Evolutionary conservation across 345 rosid species (phyloP), one percentile per base, ranked within the genome.

Genomic region (Iberis pinnata): DNA sequence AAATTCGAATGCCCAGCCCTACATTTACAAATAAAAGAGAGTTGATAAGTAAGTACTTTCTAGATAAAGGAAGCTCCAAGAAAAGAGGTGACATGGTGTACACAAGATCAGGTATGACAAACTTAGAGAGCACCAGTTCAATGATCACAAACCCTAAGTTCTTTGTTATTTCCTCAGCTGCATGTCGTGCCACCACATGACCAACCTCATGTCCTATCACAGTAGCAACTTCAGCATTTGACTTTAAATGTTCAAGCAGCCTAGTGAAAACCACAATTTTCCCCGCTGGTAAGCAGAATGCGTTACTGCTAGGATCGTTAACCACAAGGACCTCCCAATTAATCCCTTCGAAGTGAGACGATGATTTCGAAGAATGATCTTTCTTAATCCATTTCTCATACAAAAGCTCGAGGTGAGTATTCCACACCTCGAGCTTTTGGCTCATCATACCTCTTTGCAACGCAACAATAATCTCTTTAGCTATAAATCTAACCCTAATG

Each of bases 291-390:
- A 85, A 71, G 60, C 95, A 88, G 48, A 88, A 76, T 24, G 98
- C 98, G 60, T 88, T 83, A 22, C 81, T 76, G 32, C 72, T 64
- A 53, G 90, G 83, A 35, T 84, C 83, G 24, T 92, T 72, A 64
- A 83, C 88, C 53, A 92, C 96, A 73, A 88, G 56, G 29, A 92
- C 76, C 74, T 88, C 98, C 97, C 98, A 92, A 46, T 77, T 80
- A 38, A 88, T 64, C 16, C 89, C 95, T 13, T 81, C 95, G 42
- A 92, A 74, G 65, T 92, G 98, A 12, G 80, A 7, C 79, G n/a
- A n/a, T n/a, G n/a, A n/a, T n/a, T n/a, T 80, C 2, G 69, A 57
- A 0, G 86, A 40, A 36, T n/a, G n/a, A n/a, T 85, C 86, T 14
- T 47, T 75, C 80, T 80, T 85, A 76, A 92, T 71, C 98, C 98